Conservation (phyloP, 495 filamentous ascomycete genomes). For the Penicillium waksmanii region DNA sequence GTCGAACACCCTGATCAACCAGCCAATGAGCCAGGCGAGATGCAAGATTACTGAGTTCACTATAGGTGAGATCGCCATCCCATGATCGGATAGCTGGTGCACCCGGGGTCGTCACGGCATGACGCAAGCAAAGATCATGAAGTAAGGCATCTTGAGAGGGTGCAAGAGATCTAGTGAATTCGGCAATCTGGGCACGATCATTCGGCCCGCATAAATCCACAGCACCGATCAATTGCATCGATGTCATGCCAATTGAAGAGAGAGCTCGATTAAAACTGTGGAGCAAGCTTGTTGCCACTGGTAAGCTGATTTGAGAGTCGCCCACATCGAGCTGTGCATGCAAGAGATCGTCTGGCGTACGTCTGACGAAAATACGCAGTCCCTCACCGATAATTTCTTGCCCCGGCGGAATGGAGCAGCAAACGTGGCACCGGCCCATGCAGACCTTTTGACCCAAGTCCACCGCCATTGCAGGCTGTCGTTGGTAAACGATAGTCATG, state of each 20-base stretch:
- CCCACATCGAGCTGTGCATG: constrained; percentile 16
- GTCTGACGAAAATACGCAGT: constrained; percentile 14
- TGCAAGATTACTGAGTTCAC: constrained; percentile 29
- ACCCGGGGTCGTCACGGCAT: constrained; percentile 16
- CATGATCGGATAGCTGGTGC: constrained; percentile 29
- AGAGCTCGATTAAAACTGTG: constrained; percentile 23
- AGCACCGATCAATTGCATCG: constrained; percentile 11
- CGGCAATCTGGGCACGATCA: constrained; percentile 14
- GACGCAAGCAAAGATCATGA: constrained; percentile 22
- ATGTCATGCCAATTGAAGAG: constrained; percentile 6
- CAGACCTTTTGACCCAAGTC: neutral
- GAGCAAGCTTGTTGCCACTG: constrained; percentile 24
- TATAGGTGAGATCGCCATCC: constrained; percentile 40
- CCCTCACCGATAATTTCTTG: neutral
- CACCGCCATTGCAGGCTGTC: constrained; percentile 3
- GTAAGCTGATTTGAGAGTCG: neutral
- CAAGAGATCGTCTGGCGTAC: constrained; percentile 14
- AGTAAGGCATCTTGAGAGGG: constrained; percentile 18
- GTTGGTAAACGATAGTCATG: constrained; percentile 15
- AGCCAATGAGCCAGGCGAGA: constrained; percentile 29
- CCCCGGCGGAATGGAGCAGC: constrained; percentile 9
- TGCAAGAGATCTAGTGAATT: constrained; percentile 14
- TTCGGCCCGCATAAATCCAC: constrained; percentile 19
- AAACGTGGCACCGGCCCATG: constrained; percentile 9
- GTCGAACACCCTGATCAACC: constrained; percentile 26